These are phyloP conservation scores for Thoreauomyces humboldtii DNA, from an alignment of 192 early-diverging fungal genomes.

Conservation along the genomic window DNA sequence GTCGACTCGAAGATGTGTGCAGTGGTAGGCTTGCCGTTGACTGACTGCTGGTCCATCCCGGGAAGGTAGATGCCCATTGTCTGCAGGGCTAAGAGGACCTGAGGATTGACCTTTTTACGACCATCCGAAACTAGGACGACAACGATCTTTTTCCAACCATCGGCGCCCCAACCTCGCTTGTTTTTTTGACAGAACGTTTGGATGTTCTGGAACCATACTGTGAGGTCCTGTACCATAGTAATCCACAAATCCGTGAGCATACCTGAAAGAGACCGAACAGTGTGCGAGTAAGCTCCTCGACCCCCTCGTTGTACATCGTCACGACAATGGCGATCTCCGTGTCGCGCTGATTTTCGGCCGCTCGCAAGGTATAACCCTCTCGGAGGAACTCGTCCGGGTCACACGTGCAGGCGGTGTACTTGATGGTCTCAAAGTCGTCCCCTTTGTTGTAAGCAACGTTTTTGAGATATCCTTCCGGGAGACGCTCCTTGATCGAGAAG, in stretches of 20 bases:
- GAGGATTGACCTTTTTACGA: slow-evolving; percentile 59
- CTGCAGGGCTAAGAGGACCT: slow-evolving; percentile 66
- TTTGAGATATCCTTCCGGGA: slow-evolving; percentile 22
- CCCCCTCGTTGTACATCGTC: slow-evolving; percentile 65
- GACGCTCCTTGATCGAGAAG: slow-evolving; percentile 29
- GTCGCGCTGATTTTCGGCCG: slow-evolving; percentile 44
- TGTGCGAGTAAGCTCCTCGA: slow-evolving; percentile 33
- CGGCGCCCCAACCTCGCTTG: slow-evolving; percentile 52
- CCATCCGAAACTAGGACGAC: slow-evolving; percentile 77
- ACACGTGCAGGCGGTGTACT: slow-evolving; percentile 71
- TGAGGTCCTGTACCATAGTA: no score
- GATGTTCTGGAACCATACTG: slow-evolving; percentile 63
- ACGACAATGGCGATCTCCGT: slow-evolving; percentile 79
- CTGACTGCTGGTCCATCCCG: slow-evolving; percentile 41
- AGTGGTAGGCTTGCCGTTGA: slow-evolving; percentile 66
- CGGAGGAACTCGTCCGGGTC: slow-evolving; percentile 56
- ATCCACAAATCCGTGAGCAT: no score
- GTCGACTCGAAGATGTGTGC: slow-evolving; percentile 74
- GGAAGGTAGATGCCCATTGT: slow-evolving; percentile 49
- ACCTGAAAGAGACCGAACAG: slow-evolving; percentile 5
- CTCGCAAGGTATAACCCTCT: slow-evolving; percentile 73
- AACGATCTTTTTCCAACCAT: slow-evolving; percentile 76
- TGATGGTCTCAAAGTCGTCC: slow-evolving; percentile 76
- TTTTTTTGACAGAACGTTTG: slow-evolving; percentile 40
- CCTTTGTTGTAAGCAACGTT: slow-evolving; percentile 49